Percentiles rank a stretch among this genome's conserved stretches.
Conservation (phyloP, 163 green algal genomes). For the Scenedesmus sp. region DNA sequence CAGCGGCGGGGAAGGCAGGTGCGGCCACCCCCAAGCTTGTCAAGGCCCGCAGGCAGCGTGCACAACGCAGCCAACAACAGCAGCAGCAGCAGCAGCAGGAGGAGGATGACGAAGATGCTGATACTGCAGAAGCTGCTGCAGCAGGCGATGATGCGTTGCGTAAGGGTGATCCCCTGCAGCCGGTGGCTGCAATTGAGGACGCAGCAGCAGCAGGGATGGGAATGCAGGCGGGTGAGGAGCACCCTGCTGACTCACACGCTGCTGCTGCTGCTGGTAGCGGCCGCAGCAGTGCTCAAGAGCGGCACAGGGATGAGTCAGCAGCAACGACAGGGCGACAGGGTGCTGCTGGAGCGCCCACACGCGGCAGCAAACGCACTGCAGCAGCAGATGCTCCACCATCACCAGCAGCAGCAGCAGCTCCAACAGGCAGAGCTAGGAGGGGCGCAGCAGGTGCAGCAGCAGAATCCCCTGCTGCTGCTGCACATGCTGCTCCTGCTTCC, state of each 20-base stretch:
- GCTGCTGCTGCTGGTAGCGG: neutral
- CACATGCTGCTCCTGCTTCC: neutral
- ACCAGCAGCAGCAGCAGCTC: neutral
- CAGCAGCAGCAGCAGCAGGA: conserved; percentile 4
- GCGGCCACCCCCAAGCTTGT: neutral
- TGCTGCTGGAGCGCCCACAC: neutral
- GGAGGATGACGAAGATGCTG: neutral
- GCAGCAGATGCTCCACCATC: neutral
- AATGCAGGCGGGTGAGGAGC: neutral
- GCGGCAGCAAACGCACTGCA: neutral
- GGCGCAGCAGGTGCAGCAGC: neutral
- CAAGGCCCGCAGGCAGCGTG: conserved; percentile 3
- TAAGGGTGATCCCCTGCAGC: neutral
- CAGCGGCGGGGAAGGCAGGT: neutral
- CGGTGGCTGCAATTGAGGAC: neutral
- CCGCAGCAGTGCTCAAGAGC: neutral
- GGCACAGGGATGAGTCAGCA: too few species aligned
- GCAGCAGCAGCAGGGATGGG: neutral
- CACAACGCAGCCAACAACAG: neutral
- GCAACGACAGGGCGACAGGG: too few species aligned
- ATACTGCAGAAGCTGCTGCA: neutral
- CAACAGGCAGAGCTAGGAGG: neutral
- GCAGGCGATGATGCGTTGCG: neutral
- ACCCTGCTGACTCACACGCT: too few species aligned
- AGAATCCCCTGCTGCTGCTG: neutral